These are phyloP conservation scores for Kuraishia borneana DNA, from an alignment of 805 yeast species.

Conservation along the genomic window DNA sequence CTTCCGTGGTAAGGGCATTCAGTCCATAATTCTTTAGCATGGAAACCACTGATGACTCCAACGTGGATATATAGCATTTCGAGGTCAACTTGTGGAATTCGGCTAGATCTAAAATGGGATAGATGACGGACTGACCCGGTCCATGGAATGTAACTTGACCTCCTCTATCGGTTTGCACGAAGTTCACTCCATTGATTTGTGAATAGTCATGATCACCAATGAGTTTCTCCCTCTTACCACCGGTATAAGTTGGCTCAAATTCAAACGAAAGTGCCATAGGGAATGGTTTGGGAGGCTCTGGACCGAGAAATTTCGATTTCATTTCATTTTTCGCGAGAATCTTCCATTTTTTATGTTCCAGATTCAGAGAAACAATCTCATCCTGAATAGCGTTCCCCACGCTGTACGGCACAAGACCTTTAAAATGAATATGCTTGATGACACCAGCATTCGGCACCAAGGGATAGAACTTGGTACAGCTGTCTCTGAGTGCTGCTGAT, in stretches of 20 bases:
- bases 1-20: slow-evolving; percentile 39
- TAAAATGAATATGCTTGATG: slow-evolving; percentile 33
- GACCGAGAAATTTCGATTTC: too few relatives aligned
- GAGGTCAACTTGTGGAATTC: slow-evolving; percentile 40
- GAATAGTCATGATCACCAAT: slow-evolving; percentile 24
- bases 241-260: slow-evolving; percentile 79
- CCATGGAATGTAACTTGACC: slow-evolving; percentile 98
- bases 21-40: slow-evolving; percentile 22
- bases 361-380: slow-evolving; percentile 39
- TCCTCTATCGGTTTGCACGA: slow-evolving; percentile 77
- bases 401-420: slow-evolving; percentile 24
- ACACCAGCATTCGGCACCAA: neutral
- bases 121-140: slow-evolving; percentile 85
- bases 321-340: slow-evolving; percentile 12
- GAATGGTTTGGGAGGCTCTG: slow-evolving; percentile 29
- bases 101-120: slow-evolving; percentile 64
- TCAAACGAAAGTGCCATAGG: slow-evolving; percentile 77
- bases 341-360: slow-evolving; percentile 35
- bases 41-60: slow-evolving; percentile 25
- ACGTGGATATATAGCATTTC: slow-evolving; percentile 37
- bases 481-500: too few relatives aligned
- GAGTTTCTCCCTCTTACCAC: slow-evolving; percentile 74
- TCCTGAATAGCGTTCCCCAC: slow-evolving; percentile 49
- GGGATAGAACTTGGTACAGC: too few relatives aligned
- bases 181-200: slow-evolving; percentile 36